A percentile compares a stretch with the other conserved stretches of the same genome.
phyloP scores from a whole-genome alignment of 768 basidiomycete genomes.

The Pisolithus marmoratus region DNA sequence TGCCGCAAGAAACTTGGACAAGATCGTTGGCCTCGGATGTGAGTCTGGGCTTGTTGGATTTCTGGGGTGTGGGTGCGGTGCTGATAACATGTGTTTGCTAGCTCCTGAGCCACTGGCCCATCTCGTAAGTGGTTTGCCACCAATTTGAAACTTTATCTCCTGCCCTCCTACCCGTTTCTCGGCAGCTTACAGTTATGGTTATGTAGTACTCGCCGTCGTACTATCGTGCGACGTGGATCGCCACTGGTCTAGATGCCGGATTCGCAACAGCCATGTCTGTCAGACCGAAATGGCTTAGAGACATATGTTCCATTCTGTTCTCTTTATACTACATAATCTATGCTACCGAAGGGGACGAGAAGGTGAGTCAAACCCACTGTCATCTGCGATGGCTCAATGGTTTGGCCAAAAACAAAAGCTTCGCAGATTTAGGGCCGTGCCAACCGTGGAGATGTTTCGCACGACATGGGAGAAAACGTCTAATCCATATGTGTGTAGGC shows the following conservation, averaged over 20 bases:
- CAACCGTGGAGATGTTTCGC: conserved; percentile 94
- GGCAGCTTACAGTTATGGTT: background rate
- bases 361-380: conserved; percentile 46
- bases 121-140: conserved; percentile 53
- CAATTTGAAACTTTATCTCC: background rate
- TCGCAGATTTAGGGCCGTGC: conserved; percentile 85
- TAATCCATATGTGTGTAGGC: conserved; percentile 74
- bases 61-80: background rate
- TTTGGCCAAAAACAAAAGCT: conserved; percentile 36
- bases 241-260: conserved; percentile 91
- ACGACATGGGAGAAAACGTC: conserved; percentile 95
- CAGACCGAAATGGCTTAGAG: conserved; percentile 84
- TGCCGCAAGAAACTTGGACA: conserved; percentile 77
- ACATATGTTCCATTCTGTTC: conserved; percentile 81
- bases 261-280: conserved; percentile 96
- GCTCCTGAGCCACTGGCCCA: conserved; percentile 92
- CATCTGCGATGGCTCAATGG: background rate
- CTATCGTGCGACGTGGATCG: conserved; percentile 95
- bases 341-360: conserved; percentile 94
- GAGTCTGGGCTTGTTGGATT: conserved; percentile 3
- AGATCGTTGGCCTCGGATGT: conserved; percentile 79
- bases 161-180: background rate
- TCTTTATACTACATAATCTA: conserved; percentile 83
- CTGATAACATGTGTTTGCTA: conserved; percentile 23
- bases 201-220: conserved; percentile 84